Base-by-base conservation (phyloP, 306 rosid species). In the Canavalia gladiata region DNA sequence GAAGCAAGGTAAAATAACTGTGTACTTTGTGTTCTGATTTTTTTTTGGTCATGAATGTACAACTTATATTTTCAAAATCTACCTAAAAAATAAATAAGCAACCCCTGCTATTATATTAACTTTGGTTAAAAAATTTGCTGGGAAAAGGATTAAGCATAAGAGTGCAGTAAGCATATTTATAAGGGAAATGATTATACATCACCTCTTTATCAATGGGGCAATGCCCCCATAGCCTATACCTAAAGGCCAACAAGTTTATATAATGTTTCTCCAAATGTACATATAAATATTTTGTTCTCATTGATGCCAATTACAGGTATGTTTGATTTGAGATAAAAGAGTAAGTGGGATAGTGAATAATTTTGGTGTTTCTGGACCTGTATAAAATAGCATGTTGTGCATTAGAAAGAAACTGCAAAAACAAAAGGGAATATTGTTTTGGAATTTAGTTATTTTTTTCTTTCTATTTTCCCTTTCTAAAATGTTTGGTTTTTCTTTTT, bases 1-100 rank as follows among this genome's bases (percentile, higher is more conserved):
- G 82, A 95, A 95, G 89, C 99, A 93, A 90, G 99, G 99, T 91
- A 91, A 81, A 72, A 49, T 64, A 75, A 63, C 72, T 6, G 31
- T 59, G 68, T 63, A 64, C 46, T 82, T 49, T 84, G 13, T 54
- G 39, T 72, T 73, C 73, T 51, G 78, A 51, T 66, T 81, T 81
- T 70, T 73, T 47, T 42, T 62, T 10, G 51, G 55, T 75, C 66
- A 64, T 60, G 58, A 18, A 68, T 63, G 39, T 52, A 54, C 63
- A 77, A 31, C 77, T 54, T 80, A n/a, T 65, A 72, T 73, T 51
- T 65, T 49, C 57, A 73, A 46, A 46, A 72, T 41, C 49, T 47
- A 66, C 81, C 55, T 71, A 37, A 60, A 29, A 58, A 71, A 72
- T 45, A 29, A 58, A 58, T 43, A 31, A 55, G 46, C 29, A 28